Base-by-base conservation (phyloP, 768 basidiomycete species). In the Russula compacta region DNA sequence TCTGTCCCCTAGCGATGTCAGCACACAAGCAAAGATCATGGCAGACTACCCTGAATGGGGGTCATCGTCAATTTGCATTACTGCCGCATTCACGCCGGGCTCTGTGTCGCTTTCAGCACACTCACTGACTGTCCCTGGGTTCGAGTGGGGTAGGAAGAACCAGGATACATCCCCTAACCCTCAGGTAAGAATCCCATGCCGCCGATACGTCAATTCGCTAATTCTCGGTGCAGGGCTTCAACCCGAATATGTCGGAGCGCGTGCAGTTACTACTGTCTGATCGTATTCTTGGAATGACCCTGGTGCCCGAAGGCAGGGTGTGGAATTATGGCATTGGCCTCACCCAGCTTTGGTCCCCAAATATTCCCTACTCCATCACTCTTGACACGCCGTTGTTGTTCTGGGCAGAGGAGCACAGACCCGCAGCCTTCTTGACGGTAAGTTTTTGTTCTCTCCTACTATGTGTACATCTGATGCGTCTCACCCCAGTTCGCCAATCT, bases 61-160 rank as follows among this genome's bases (percentile, higher is more conserved):
- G 61, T 90, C 94, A 6, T 89, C 89, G 35, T 91, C 93, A 2
- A 93, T 98, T 67, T 95, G 95, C 70, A 75, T 99, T 65, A 89
- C 95, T 3, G 86, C 88, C 32, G 94, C 97, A 24, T 99, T 99
- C 77, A 98, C 97, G 3, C 97, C 97, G 2, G 97, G 97, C 58
- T 98, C 95, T 4, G 93, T 98, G 33, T 98, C 95, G 21, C 76
- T 99, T 44, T 94, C 93, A 29, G 88, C 95, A 0, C 95, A 98
- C 76, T 89, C 86, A 36, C 76, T 98, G 53, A 87, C 88, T 5
- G 85, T 95, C 9, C 83, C 88, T 61, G 97, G 95, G 15, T 98
- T 98, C 71, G 97, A 99, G 69, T 98, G 95, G 95, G 95, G 95
- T 44, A 79, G 95, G 67, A 98, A 97, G 78, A 95, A 95, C 67